Conservation (phyloP, 225 moss, liverwort and hornwort species). For the Thuidium tamariscinum region DNA sequence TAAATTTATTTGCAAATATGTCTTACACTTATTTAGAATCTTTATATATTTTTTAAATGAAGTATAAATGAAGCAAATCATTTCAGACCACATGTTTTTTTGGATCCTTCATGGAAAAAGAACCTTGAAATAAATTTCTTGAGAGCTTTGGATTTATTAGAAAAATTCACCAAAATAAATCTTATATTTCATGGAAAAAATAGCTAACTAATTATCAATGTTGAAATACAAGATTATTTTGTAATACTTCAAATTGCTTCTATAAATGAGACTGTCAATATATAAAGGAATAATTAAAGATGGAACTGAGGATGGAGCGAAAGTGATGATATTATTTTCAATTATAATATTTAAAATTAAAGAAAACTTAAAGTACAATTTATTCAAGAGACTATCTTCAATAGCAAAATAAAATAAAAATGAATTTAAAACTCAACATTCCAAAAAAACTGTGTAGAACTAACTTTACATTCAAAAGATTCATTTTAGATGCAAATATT, state of each 20-base stretch:
- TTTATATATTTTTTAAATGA: background rate
- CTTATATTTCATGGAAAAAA: rapidly evolving
- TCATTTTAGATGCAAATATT: background rate
- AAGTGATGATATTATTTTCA: background rate
- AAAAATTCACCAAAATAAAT: too few species aligned
- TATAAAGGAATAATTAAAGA: too few species aligned
- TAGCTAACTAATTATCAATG: rapidly evolving
- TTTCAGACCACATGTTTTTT: too few species aligned
- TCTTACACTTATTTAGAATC: too few species aligned
- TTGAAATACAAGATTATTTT: too few species aligned
- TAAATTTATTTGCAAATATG: background rate
- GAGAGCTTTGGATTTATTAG: too few species aligned
- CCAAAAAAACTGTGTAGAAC: background rate
- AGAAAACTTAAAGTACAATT: too few species aligned
- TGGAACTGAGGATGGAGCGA: too few species aligned
- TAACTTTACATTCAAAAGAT: background rate
- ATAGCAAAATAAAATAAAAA: too few species aligned
- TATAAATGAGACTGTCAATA: background rate
- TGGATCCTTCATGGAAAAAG: rapidly evolving
- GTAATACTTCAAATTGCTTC: background rate
- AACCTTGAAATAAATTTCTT: too few species aligned
- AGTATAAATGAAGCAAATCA: rapidly evolving
- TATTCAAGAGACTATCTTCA: background rate
- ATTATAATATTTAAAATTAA: too few species aligned
- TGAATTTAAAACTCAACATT: too few species aligned